These are phyloP conservation scores for Phytophthora citrophthora DNA, from an alignment of 352 stramenopile species.

Conservation along the genomic window DNA sequence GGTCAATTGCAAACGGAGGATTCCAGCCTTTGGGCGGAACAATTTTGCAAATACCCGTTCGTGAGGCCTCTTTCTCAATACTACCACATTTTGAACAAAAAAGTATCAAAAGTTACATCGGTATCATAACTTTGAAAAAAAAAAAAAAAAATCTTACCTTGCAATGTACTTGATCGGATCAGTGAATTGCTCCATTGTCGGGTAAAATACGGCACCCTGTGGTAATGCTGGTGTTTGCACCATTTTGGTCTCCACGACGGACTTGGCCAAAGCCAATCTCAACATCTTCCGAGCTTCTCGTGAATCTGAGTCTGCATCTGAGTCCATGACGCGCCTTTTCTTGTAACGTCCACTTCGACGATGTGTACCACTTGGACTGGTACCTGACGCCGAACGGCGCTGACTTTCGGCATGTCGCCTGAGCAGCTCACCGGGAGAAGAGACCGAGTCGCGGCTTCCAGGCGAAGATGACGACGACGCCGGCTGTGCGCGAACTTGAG, in stretches of 20 bases:
- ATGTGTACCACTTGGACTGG: constrained; percentile 38
- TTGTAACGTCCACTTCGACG: constrained; percentile 34
- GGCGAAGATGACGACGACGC: background rate
- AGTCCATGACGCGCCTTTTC: constrained; percentile 45
- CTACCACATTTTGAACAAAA: constrained; percentile 23
- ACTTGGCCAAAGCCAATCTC: constrained; percentile 65
- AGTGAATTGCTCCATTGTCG: constrained; percentile 87
- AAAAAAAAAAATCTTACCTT: constrained; percentile 32
- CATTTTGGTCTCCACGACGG: constrained; percentile 61
- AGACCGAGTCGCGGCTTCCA: constrained; percentile 15
- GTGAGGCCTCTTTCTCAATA: constrained; percentile 63
- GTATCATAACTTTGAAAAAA: background rate
- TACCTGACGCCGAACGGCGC: constrained; percentile 19
- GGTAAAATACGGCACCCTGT: constrained; percentile 68
- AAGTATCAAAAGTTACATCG: background rate
- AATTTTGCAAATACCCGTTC: constrained; percentile 97
- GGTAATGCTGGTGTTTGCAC: constrained; percentile 36
- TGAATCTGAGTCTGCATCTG: constrained; percentile 27
- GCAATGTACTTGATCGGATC: constrained; percentile 91
- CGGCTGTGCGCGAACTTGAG: background rate
- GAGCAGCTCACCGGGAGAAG: constrained; percentile 21
- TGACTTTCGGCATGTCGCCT: constrained; percentile 33
- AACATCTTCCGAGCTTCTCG: constrained; percentile 58
- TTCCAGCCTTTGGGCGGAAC: constrained; percentile 96
- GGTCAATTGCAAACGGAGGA: constrained; percentile 73